phyloP scores from a whole-genome alignment of 306 rosid species.

The Mucuna pruriens region DNA sequence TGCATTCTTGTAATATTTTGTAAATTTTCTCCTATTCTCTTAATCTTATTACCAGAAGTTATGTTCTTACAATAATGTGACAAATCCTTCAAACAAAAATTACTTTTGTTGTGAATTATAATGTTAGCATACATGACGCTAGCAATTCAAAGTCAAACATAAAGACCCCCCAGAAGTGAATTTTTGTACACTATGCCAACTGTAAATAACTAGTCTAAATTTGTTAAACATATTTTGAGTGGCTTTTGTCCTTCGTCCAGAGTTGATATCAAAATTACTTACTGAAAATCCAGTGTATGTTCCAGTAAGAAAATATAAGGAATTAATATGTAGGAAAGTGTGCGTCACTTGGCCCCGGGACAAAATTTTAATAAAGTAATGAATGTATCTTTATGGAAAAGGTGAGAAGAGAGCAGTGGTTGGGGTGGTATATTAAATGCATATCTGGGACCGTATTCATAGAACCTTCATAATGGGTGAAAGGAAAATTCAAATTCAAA shows the following conservation, averaged over 20 bases:
- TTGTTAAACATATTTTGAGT: background rate
- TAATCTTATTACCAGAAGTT: background rate
- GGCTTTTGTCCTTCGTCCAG: background rate
- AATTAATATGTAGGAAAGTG: conserved; percentile 1
- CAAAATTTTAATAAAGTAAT: background rate
- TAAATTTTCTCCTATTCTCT: background rate
- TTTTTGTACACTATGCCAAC: conserved; percentile 11
- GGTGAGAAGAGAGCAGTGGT: conserved; percentile 25
- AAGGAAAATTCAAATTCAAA: conserved; percentile 41
- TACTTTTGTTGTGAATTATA: background rate
- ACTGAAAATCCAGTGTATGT: background rate
- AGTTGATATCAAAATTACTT: background rate
- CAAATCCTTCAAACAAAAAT: background rate
- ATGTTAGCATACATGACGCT: background rate
- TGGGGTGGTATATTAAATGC: conserved; percentile 35
- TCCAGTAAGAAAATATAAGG: background rate
- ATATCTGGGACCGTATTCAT: conserved; percentile 21
- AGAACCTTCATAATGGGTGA: conserved; percentile 15
- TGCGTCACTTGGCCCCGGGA: background rate
- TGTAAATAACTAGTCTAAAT: conserved; percentile 4
- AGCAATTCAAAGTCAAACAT: conserved; percentile 17
- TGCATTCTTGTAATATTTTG: background rate
- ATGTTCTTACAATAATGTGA: background rate
- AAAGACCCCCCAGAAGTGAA: background rate
- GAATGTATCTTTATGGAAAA: conserved; percentile 29